phyloP scores from a whole-genome alignment of 2,329 filamentous ascomycete genomes.

The Diplodia seriata region DNA sequence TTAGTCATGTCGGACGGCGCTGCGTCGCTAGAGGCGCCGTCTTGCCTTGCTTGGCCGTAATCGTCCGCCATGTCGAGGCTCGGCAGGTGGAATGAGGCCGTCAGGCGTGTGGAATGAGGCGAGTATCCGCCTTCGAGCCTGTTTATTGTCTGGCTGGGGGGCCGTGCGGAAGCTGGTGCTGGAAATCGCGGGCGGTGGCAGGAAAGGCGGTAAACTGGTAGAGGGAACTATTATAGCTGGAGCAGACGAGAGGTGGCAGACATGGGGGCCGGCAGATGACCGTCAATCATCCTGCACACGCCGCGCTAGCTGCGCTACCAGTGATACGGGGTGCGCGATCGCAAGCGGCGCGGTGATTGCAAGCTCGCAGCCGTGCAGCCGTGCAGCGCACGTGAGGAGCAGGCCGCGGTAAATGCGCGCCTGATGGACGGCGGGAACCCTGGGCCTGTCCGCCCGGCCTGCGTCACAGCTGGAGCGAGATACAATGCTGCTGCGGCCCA shows the following conservation, averaged over 20 bases:
- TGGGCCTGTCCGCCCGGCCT: neutral
- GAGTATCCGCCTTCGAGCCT: slow-evolving; percentile 16
- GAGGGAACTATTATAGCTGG: slow-evolving; percentile 24
- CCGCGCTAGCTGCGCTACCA: slow-evolving; percentile 27
- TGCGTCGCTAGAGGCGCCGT: neutral
- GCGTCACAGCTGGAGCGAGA: slow-evolving; percentile 22
- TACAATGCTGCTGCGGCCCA: neutral
- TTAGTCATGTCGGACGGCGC: neutral
- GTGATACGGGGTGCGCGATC: slow-evolving; percentile 27
- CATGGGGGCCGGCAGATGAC: slow-evolving; percentile 32
- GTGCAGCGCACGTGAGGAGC: slow-evolving; percentile 27
- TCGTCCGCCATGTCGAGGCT: slow-evolving; percentile 25
- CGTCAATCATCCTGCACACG: slow-evolving; percentile 25
- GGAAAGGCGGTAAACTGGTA: slow-evolving; percentile 28
- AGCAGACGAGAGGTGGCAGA: slow-evolving; percentile 6
- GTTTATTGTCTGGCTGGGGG: slow-evolving; percentile 23
- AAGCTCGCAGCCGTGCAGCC: neutral
- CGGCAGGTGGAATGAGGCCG: slow-evolving; percentile 20
- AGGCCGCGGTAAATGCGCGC: slow-evolving; percentile 9
- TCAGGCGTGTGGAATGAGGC: slow-evolving; percentile 27
- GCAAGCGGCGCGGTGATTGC: slow-evolving; percentile 16
- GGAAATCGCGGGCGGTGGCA: slow-evolving; percentile 21
- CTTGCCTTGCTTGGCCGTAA: slow-evolving; percentile 11
- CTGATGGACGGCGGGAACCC: neutral
- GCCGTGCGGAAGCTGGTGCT: slow-evolving; percentile 29